These are phyloP conservation scores for Fusarium sp. DNA, from an alignment of 2,329 filamentous ascomycete species.

Conservation along the genomic window DNA sequence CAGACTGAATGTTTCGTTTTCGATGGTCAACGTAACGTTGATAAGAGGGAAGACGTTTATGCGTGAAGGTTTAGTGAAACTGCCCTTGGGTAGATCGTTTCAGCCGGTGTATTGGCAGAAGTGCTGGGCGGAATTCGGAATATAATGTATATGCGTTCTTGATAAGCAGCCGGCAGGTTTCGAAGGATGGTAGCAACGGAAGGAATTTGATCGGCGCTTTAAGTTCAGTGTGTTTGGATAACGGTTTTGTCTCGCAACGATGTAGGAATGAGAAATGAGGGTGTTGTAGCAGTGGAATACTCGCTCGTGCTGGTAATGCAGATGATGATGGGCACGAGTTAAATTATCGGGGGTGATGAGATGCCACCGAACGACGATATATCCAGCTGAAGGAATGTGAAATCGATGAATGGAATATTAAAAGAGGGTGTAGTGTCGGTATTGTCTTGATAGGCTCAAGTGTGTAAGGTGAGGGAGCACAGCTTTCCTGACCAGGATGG, in stretches of 20 bases:
- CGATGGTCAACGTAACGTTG: slow-evolving; percentile 8
- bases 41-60: slow-evolving; percentile 7
- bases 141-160: slow-evolving; percentile 16
- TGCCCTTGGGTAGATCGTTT: slow-evolving; percentile 22
- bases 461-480: slow-evolving; percentile 40
- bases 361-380: not conserved
- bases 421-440: slow-evolving; percentile 21
- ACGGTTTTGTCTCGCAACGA: not conserved
- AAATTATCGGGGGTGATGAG: slow-evolving; percentile 4
- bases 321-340: slow-evolving; percentile 11
- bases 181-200: slow-evolving; percentile 6
- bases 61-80: slow-evolving; percentile 31
- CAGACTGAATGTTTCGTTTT: slow-evolving; percentile 21
- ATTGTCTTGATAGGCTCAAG: slow-evolving; percentile 14
- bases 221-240: not conserved
- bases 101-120: slow-evolving; percentile 1
- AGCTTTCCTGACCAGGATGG: slow-evolving; percentile 39
- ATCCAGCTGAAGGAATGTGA: slow-evolving; percentile 2
- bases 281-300: slow-evolving; percentile 6
- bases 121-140: slow-evolving; percentile 1
- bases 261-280: slow-evolving; percentile 21
- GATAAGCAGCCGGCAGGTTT: slow-evolving; percentile 1
- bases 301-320: slow-evolving; percentile 1
- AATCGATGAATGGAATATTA: slow-evolving; percentile 5
- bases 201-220: slow-evolving; percentile 29